These are phyloP conservation scores for Wakefieldia striispora DNA, from an alignment of 768 basidiomycete species.

Conservation along the genomic window DNA sequence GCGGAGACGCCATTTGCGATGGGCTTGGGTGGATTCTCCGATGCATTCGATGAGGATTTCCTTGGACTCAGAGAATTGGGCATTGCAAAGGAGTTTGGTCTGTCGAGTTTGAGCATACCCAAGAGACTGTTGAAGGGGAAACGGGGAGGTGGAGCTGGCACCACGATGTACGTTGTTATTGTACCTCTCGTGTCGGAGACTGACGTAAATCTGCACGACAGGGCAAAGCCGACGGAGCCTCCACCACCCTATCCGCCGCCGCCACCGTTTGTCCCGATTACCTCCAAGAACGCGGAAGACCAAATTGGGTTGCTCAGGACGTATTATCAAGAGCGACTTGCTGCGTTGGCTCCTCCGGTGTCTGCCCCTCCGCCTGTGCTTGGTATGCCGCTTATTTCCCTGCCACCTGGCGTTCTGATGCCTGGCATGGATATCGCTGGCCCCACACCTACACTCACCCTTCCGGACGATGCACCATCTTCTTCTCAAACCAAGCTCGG, in stretches of 20 bases:
- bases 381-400: slow-evolving; percentile 17
- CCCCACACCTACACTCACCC: slow-evolving; percentile 27
- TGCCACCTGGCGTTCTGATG: slow-evolving; percentile 4
- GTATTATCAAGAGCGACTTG: slow-evolving; percentile 65
- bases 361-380: slow-evolving; percentile 17
- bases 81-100: slow-evolving; percentile 80
- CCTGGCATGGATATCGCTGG: neutral
- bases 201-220: slow-evolving; percentile 24
- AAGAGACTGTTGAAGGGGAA: slow-evolving; percentile 72
- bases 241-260: slow-evolving; percentile 86
- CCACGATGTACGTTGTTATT: slow-evolving; percentile 47
- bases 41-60: slow-evolving; percentile 89
- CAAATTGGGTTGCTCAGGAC: slow-evolving; percentile 85
- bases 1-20: slow-evolving; percentile 65
- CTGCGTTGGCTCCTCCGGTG: slow-evolving; percentile 35
- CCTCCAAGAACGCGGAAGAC: slow-evolving; percentile 57
- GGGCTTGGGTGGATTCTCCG: slow-evolving; percentile 79
- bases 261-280: slow-evolving; percentile 74
- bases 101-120: slow-evolving; percentile 76
- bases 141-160: slow-evolving; percentile 39
- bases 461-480: slow-evolving; percentile 65
- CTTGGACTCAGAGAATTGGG: slow-evolving; percentile 86
- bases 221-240: slow-evolving; percentile 67
- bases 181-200: neutral
- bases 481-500: slow-evolving; percentile 68